These are phyloP conservation scores for Sarocladium kiliense DNA, from an alignment of 2,329 filamentous ascomycete species.

Conservation along the genomic window DNA sequence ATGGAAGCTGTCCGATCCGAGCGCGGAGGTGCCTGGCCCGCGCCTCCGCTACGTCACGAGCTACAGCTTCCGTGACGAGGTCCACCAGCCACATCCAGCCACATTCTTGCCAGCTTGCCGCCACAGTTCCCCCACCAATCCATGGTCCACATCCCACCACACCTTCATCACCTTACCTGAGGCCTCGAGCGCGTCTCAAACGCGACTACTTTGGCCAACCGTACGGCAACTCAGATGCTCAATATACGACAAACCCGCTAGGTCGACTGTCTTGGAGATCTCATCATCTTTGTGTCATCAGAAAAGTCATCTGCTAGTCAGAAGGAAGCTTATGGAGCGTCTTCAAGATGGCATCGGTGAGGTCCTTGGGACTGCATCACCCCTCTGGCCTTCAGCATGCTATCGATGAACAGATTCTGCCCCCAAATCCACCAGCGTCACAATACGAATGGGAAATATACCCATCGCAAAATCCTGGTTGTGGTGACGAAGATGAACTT, in stretches of 20 bases:
- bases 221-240: background rate
- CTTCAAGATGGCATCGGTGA: constrained; percentile 75
- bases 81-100: constrained; percentile 8
- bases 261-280: too few species aligned
- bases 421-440: constrained; percentile 57
- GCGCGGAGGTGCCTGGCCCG: constrained; percentile 12
- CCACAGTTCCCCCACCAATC: background rate
- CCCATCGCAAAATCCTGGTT: constrained; percentile 32
- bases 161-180: background rate
- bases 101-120: background rate
- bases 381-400: constrained; percentile 80
- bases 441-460: constrained; percentile 73
- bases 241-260: background rate
- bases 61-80: constrained; percentile 7
- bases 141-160: background rate
- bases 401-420: constrained; percentile 72
- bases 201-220: background rate
- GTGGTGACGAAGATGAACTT: constrained; percentile 68
- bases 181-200: background rate
- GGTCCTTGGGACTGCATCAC: constrained; percentile 85
- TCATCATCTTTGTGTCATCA: too few species aligned
- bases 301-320: background rate
- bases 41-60: constrained; percentile 22
- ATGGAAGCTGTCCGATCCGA: background rate
- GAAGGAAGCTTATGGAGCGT: constrained; percentile 25